These are phyloP conservation scores for Spergularia marina DNA, from an alignment of 148 eudicot genomes.

Conservation along the genomic window DNA sequence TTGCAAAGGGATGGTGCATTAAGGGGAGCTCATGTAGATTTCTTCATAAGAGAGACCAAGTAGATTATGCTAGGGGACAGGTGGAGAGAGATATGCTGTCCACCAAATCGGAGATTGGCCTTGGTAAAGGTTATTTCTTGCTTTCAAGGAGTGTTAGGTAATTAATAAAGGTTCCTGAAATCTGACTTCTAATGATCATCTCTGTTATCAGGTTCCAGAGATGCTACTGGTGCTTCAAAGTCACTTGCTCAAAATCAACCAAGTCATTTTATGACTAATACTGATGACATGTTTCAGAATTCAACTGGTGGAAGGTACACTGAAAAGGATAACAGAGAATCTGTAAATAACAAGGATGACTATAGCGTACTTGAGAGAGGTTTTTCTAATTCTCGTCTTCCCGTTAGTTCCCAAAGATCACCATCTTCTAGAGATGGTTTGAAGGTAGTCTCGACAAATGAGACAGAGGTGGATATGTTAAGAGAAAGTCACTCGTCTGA, in stretches of 20 bases:
- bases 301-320: conserved; percentile 21
- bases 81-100: conserved; percentile 37
- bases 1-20: conserved; percentile 93
- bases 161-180: conserved; percentile 12
- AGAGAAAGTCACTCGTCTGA: conserved; percentile 31
- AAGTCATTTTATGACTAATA: conserved; percentile 18
- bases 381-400: conserved; percentile 22
- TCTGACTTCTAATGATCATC: conserved; percentile 32
- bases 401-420: conserved; percentile 27
- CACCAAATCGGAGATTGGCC: conserved; percentile 31
- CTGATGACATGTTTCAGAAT: conserved; percentile 26
- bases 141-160: conserved; percentile 23
- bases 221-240: conserved; percentile 29
- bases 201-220: conserved; percentile 48
- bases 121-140: conserved; percentile 44
- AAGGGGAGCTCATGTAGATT: conserved; percentile 86
- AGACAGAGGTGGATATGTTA: conserved; percentile 30
- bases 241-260: conserved; percentile 25
- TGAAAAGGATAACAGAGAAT: conserved; percentile 29
- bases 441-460: conserved; percentile 26
- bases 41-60: conserved; percentile 57
- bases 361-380: conserved; percentile 25
- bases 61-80: conserved; percentile 28
- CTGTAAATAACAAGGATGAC: conserved; percentile 24
- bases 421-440: conserved; percentile 30